These are phyloP conservation scores for Colletotrichum sp. DNA, from an alignment of 2,329 filamentous ascomycete genomes.

Conservation along the genomic window DNA sequence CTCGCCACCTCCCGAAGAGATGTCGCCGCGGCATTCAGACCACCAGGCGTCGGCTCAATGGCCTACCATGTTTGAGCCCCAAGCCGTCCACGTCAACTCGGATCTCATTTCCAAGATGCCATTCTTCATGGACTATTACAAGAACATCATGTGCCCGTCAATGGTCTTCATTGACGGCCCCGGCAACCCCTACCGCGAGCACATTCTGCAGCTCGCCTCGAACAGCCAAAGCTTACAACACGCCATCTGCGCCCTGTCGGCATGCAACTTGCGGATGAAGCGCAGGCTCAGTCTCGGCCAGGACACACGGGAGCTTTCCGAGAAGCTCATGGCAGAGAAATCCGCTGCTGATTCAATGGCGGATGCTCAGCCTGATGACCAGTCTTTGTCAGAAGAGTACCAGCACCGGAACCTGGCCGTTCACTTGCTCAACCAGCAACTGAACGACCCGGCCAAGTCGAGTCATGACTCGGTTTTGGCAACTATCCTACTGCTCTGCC, in stretches of 20 bases:
- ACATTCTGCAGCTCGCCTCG: conserved; percentile 79
- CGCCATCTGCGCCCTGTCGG: conserved; percentile 86
- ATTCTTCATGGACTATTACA: conserved; percentile 92
- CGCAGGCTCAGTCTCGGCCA: conserved; percentile 68
- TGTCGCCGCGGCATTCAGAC: conserved; percentile 47
- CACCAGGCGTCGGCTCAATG: conserved; percentile 49
- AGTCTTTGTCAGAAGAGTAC: conserved; percentile 77
- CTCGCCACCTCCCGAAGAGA: conserved; percentile 49
- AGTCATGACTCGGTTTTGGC: conserved; percentile 87
- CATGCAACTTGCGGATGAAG: conserved; percentile 90
- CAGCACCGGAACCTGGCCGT: conserved; percentile 84
- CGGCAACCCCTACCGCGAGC: conserved; percentile 83
- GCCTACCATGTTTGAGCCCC: conserved; percentile 50
- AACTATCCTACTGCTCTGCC: conserved; percentile 84
- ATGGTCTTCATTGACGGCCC: conserved; percentile 91
- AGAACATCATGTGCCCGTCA: conserved; percentile 88
- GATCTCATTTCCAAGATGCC: conserved; percentile 79
- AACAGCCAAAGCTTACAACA: conserved; percentile 86
- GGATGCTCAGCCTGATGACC: conserved; percentile 61
- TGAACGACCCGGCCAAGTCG: conserved; percentile 76
- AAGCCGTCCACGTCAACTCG: conserved; percentile 57
- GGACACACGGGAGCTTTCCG: conserved; percentile 54
- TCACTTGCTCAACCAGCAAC: conserved; percentile 80
- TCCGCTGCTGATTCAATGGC: conserved; percentile 47
- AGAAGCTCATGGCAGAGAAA: conserved; percentile 53